Evolutionary conservation across 2,329 filamentous ascomycete species (phyloP).

Genomic region (Seiridium unicorne): DNA sequence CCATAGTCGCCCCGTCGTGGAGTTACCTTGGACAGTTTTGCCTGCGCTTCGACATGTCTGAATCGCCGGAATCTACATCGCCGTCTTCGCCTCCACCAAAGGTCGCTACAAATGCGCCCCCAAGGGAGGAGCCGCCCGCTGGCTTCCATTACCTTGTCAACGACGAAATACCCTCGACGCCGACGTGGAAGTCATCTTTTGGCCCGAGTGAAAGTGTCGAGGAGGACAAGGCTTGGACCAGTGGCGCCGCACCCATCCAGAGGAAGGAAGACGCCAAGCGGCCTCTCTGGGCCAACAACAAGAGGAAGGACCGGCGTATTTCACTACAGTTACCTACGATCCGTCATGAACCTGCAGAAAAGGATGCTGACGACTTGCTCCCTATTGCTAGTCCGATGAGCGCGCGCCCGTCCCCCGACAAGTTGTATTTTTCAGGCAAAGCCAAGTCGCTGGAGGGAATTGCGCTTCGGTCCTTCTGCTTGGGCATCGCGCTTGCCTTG

Average conservation of each 20-base stretch:
- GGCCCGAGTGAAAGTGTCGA: slow-evolving; percentile 1
- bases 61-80: not conserved
- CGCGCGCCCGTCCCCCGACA: slow-evolving; percentile 23
- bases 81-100: not conserved
- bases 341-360: slow-evolving; percentile 12
- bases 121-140: slow-evolving; percentile 2
- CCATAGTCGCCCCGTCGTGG: slow-evolving; percentile 9
- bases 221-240: slow-evolving; percentile 4
- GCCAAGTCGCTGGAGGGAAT: slow-evolving; percentile 59
- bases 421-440: slow-evolving; percentile 42
- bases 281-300: slow-evolving; percentile 21
- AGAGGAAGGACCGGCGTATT: slow-evolving; percentile 19
- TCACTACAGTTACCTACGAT: slow-evolving; percentile 18
- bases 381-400: slow-evolving; percentile 12
- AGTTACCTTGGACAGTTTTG: not conserved
- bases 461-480: slow-evolving; percentile 54
- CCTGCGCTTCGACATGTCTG: not conserved
- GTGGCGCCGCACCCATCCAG: not conserved
- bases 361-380: slow-evolving; percentile 25
- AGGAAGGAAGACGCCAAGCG: slow-evolving; percentile 1
- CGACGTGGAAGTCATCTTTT: slow-evolving; percentile 3
- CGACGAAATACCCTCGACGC: not conserved
- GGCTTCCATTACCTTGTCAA: slow-evolving; percentile 3
- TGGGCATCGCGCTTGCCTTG: slow-evolving; percentile 43
- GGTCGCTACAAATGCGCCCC: not conserved